A percentile compares a stretch with the other conserved stretches of the same genome.
phyloP scores from a whole-genome alignment of 1,284 basidiomycete species.

The Sporisorium scitamineum region DNA sequence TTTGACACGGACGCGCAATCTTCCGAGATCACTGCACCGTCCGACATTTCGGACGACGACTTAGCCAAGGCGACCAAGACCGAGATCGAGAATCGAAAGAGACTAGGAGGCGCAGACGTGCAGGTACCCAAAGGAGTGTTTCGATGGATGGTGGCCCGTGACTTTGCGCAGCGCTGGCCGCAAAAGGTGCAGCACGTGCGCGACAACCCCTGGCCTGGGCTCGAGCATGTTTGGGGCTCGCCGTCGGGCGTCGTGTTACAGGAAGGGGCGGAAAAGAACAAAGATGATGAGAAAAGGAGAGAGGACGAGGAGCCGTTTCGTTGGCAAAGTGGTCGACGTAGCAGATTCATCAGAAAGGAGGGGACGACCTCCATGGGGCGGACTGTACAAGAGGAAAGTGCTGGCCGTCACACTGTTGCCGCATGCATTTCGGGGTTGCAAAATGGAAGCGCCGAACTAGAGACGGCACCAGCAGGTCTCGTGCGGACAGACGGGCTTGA shows the following conservation, averaged over 20 bases:
- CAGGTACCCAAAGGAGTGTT: slow-evolving; percentile 30
- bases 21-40: slow-evolving; percentile 35
- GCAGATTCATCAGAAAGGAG: slow-evolving; percentile 29
- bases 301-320: slow-evolving; percentile 16
- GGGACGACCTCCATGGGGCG: neutral
- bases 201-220: slow-evolving; percentile 37
- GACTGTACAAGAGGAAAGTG: neutral
- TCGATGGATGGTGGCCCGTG: slow-evolving; percentile 42
- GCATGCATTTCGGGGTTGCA: neutral
- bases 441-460: neutral
- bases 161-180: slow-evolving; percentile 38
- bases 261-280: neutral
- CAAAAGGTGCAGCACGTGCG: slow-evolving; percentile 29
- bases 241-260: slow-evolving; percentile 2
- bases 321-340: slow-evolving; percentile 36
- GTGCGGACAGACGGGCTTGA: neutral
- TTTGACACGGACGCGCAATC: slow-evolving; percentile 46
- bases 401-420: neutral
- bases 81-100: slow-evolving; percentile 27
- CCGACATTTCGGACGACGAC: slow-evolving; percentile 35
- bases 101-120: slow-evolving; percentile 18
- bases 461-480: neutral
- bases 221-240: slow-evolving; percentile 32
- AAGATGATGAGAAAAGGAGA: neutral
- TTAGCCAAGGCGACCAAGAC: slow-evolving; percentile 15